These are phyloP conservation scores for Leccinum subatratum DNA, from an alignment of 1,284 basidiomycete species.

Conservation along the genomic window DNA sequence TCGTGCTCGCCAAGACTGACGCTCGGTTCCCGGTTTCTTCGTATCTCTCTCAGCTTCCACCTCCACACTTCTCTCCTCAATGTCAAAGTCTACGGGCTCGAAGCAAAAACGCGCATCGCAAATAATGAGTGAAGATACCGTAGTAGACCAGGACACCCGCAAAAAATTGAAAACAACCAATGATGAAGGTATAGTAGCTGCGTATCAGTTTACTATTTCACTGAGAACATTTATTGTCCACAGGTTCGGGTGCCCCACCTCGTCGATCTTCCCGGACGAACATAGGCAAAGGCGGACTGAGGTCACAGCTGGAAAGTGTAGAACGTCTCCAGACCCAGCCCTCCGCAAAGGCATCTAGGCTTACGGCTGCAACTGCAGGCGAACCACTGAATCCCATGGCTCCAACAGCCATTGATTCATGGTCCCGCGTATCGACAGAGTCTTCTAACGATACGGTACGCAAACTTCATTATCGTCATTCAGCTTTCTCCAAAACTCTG, in stretches of 20 bases:
- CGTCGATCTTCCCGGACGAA: background rate
- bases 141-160: too few species aligned
- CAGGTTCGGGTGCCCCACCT: background rate
- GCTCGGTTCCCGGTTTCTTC: too few species aligned
- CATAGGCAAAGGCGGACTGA: background rate
- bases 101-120: too few species aligned
- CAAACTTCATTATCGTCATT: background rate
- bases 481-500: background rate
- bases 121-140: too few species aligned
- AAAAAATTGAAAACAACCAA: too few species aligned
- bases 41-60: too few species aligned
- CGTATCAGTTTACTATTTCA: too few species aligned
- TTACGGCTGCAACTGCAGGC: background rate
- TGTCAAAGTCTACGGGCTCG: too few species aligned
- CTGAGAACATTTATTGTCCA: too few species aligned
- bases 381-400: background rate
- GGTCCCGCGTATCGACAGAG: background rate
- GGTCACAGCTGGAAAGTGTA: background rate
- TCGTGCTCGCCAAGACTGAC: too few species aligned
- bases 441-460: background rate
- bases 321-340: background rate
- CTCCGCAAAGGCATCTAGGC: background rate
- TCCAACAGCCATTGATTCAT: background rate
- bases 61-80: too few species aligned
- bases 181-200: too few species aligned